Evolutionary conservation across 129 eudicot genomes (phyloP), one percentile per base, ranked within the genome.

Genomic region (Centella asiatica): DNA sequence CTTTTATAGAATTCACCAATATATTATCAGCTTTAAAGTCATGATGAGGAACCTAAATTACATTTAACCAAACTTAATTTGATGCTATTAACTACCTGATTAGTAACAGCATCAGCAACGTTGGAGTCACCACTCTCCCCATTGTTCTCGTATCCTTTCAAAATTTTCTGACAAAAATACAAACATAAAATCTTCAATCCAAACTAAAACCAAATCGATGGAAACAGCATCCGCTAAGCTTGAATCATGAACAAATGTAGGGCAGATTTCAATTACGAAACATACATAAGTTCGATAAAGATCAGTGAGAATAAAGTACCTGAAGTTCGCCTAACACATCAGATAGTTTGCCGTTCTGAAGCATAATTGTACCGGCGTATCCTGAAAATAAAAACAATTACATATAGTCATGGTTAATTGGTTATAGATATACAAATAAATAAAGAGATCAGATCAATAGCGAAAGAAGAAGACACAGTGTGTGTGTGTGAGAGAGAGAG

Each of bases 321-420:
- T 85, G 97, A 59, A 90, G 69, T 19, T 85, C 97, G 56, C 72
- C 87, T 60, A 90, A 33, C 2, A 85, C 56, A 48, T 90, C 97
- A 36, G 97, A 90, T 1, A 90, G 61, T 72, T 86, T 90, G 12
- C 95, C 87, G 44, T 86, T 83, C 55, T 77, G 75, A 57, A 90
- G 1, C 82, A 90, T 19, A 34, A 86, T 6, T 44, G 97, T 86
- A 11, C 97, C 80, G 18, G 93, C 73, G 48, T 86, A 86, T 31
- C 97, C 97, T 90, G 66, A 9, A 74, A 59, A 28, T 45, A 68
- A 9, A 64, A 15, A 64, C 14, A 13, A 9, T 76, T 56, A 23
- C 39, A 67, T 44, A 69, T 19, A 26, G 7, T 56, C 44, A 56
- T 3, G 29, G 1, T 24, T 20, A 28, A 15, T 34, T 36, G 42